A percentile compares a stretch with the other conserved stretches of the same genome.
Evolutionary conservation across 2,329 filamentous ascomycete genomes (phyloP).

Genomic region (Anthostomella pinea): DNA sequence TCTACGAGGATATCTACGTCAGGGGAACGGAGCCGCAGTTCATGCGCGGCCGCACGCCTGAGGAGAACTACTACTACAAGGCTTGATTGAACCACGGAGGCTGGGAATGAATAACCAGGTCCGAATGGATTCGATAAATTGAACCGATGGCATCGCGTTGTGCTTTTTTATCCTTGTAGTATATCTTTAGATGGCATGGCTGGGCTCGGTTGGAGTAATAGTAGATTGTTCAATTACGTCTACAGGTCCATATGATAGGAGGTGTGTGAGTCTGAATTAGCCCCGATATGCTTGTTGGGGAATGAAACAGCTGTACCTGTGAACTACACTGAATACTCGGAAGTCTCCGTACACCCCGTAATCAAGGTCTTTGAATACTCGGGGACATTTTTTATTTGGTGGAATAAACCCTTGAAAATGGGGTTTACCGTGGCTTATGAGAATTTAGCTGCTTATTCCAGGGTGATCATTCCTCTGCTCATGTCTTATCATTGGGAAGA

Average conservation of each 20-base stretch:
- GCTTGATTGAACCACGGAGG: slow-evolving; percentile 5
- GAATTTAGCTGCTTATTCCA: too few species aligned
- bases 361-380: too few species aligned
- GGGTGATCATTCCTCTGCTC: too few species aligned
- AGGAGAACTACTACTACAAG: slow-evolving; percentile 92
- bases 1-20: slow-evolving; percentile 97
- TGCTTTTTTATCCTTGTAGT: slow-evolving; percentile 15
- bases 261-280: too few species aligned
- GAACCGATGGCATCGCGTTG: slow-evolving; percentile 4
- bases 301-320: too few species aligned
- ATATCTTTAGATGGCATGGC: slow-evolving; percentile 16
- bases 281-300: too few species aligned
- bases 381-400: too few species aligned
- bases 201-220: slow-evolving; percentile 18
- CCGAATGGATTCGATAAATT: neutral
- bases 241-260: neutral
- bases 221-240: neutral
- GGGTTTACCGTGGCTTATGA: too few species aligned
- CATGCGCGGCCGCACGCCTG: slow-evolving; percentile 77
- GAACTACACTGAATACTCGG: too few species aligned
- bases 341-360: too few species aligned
- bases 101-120: neutral
- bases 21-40: slow-evolving; percentile 82
- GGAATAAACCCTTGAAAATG: too few species aligned
- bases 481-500: too few species aligned